Base-by-base conservation (phyloP, 1,284 basidiomycete species). In the Ceratobasidium sp. region DNA sequence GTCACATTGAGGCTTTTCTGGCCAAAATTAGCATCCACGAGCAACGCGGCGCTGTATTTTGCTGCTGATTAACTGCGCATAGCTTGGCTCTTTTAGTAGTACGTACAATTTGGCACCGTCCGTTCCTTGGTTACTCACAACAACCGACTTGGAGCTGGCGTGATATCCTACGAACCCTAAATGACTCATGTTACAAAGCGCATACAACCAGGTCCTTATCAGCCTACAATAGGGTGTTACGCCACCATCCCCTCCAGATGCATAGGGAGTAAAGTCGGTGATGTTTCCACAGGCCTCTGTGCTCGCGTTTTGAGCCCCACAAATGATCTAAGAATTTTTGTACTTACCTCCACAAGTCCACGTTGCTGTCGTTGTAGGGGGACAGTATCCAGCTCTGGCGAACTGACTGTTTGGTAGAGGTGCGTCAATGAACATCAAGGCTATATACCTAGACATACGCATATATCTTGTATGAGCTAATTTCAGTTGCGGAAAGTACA, bases 111-210 rank as follows among this genome's bases (percentile, higher is more conserved):
- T 61, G 35, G 64, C 63, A 11, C 69, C 62, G 44, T 76, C 73
- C 4, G 75, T 76, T 7, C 75, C 75, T 58, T 76, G 64, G 28
- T 76, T 74, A 1, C 70, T 55, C 4, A 76, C 71, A 44, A 76
- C 61, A 14, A 74, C 61, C 9, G 73, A 49, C 28, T 43, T 32
- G 28, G 28, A 9, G 44, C n/a, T 13, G 28, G 67, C 41, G 28
- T 69, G 55, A 38, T 57, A 70, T 35, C 67, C 67, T 16, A 70
- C 55, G 23, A 59, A 70, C 67, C 67, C 67, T 70, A 23, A 18
- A 61, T 9, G 23, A 14, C 13, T 38, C 2, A 21, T 61, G 28
- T 46, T 26, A 16, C 23, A 44, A 13, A 54, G 23, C 23, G 35
- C 18, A 14, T 38, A 16, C 18, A 21, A 21, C 8, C 7, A 35